phyloP scores from a whole-genome alignment of 2,329 filamentous ascomycete species.

The Fusarium dimerum region DNA sequence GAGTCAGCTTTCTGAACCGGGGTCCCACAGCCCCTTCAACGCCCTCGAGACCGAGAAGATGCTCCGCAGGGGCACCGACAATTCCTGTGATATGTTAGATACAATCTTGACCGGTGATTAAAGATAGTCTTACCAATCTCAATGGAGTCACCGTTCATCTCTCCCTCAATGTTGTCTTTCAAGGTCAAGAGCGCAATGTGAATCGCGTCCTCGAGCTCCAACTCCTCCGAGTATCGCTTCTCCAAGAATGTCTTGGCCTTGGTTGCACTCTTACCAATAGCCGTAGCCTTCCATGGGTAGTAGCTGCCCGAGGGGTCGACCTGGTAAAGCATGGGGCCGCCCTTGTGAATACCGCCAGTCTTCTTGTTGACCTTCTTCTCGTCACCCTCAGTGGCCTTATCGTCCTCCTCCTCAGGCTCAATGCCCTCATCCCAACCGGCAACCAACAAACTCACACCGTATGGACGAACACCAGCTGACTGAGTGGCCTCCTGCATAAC shows the following conservation, averaged over 20 bases:
- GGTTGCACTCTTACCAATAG: slow-evolving; percentile 97
- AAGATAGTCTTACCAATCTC: slow-evolving; percentile 74
- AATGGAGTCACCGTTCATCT: slow-evolving; percentile 98
- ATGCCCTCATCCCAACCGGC: slow-evolving; percentile 98
- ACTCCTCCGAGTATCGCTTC: slow-evolving; percentile 96
- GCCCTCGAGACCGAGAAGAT: slow-evolving; percentile 88
- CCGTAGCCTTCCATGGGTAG: slow-evolving; percentile 99
- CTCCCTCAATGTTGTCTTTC: slow-evolving; percentile 98
- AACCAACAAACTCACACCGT: slow-evolving; percentile 92
- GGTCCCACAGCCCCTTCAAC: slow-evolving; percentile 83
- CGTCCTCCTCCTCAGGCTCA: slow-evolving; percentile 75
- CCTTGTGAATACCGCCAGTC: slow-evolving; percentile 94
- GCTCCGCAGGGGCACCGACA: slow-evolving; percentile 89
- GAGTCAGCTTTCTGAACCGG: slow-evolving; percentile 89
- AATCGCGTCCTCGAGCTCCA: slow-evolving; percentile 97
- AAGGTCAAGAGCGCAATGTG: slow-evolving; percentile 96
- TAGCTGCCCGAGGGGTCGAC: slow-evolving; percentile 99
- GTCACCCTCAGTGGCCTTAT: slow-evolving; percentile 54
- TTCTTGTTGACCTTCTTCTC: slow-evolving; percentile 79
- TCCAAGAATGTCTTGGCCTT: slow-evolving; percentile 99
- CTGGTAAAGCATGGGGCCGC: slow-evolving; percentile 96
- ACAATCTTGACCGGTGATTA: background rate
- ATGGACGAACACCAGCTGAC: slow-evolving; percentile 94
- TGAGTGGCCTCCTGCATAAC: slow-evolving; percentile 99
- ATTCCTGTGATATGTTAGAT: slow-evolving; percentile 64